phyloP scores from a whole-genome alignment of 768 basidiomycete genomes.

The Trametes punicea region DNA sequence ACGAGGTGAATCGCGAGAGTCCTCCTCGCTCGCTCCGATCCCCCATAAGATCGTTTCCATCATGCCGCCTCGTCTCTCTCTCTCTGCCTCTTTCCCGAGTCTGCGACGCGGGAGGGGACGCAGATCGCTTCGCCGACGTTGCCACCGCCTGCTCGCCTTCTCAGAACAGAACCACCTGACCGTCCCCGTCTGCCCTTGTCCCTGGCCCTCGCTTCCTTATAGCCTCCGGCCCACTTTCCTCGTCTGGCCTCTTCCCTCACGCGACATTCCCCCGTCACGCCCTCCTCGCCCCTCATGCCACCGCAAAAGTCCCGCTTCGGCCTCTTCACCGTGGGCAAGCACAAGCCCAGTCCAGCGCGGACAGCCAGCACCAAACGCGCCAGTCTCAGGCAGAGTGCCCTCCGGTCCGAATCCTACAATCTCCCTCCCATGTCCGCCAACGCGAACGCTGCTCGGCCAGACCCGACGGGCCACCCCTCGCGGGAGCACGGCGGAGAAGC shows the following conservation, averaged over 20 bases:
- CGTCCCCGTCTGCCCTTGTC: not conserved
- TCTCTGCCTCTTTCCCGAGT: not conserved
- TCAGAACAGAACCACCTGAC: constrained; percentile 16
- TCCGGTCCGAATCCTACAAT: constrained; percentile 3
- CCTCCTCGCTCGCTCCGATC: too few species aligned
- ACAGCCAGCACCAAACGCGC: constrained; percentile 13
- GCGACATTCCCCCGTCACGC: not conserved
- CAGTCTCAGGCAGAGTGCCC: not conserved
- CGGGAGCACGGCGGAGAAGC: not conserved
- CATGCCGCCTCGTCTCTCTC: not conserved
- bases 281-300: not conserved
- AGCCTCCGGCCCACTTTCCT: not conserved
- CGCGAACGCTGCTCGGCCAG: not conserved
- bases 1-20: too few species aligned
- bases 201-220: not conserved
- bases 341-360: constrained; percentile 14
- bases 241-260: not conserved
- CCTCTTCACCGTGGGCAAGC: constrained; percentile 13
- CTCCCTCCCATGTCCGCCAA: not conserved
- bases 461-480: too few species aligned
- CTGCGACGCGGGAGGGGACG: not conserved
- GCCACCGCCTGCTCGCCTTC: not conserved
- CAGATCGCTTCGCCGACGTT: not conserved
- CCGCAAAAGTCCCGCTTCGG: constrained; percentile 5
- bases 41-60: not conserved